Evolutionary conservation across 2,329 filamentous ascomycete genomes (phyloP).

Genomic region (Fusarium odoratissimum): DNA sequence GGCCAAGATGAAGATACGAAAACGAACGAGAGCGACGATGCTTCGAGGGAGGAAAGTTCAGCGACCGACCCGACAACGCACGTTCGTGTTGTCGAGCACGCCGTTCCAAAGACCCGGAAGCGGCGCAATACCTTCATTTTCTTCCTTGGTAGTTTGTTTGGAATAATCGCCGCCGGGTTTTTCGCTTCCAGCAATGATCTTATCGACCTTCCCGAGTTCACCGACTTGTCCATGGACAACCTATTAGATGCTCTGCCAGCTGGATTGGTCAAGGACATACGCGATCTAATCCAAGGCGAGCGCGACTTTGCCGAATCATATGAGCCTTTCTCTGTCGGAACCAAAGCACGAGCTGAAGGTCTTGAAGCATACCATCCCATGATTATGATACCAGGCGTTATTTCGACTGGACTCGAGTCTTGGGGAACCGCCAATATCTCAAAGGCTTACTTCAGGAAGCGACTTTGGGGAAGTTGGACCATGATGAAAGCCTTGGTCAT

Average conservation of each 20-base stretch:
- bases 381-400: constrained; percentile 97
- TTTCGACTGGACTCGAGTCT: constrained; percentile 95
- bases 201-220: constrained; percentile 78
- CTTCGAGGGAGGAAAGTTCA: constrained; percentile 46
- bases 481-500: constrained; percentile 97
- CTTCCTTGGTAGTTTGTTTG: constrained; percentile 87
- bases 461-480: constrained; percentile 97
- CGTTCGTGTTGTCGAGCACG: constrained; percentile 58
- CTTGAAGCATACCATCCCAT: constrained; percentile 86
- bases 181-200: constrained; percentile 91
- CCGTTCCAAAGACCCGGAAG: constrained; percentile 68
- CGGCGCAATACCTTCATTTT: constrained; percentile 86
- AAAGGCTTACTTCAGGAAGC: constrained; percentile 90
- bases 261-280: constrained; percentile 85
- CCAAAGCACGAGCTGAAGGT: constrained; percentile 84
- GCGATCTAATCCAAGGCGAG: constrained; percentile 87
- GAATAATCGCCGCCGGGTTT: constrained; percentile 87
- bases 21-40: constrained; percentile 35
- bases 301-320: constrained; percentile 85
- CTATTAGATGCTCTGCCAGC: constrained; percentile 89
- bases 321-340: constrained; percentile 91
- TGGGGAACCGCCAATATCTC: constrained; percentile 92
- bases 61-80: constrained; percentile 45
- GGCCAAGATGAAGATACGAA: constrained; percentile 33
- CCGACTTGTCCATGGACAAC: constrained; percentile 84